Evolutionary conservation across 805 yeast species (phyloP).

Genomic region (Saccharomyces paradoxus): DNA sequence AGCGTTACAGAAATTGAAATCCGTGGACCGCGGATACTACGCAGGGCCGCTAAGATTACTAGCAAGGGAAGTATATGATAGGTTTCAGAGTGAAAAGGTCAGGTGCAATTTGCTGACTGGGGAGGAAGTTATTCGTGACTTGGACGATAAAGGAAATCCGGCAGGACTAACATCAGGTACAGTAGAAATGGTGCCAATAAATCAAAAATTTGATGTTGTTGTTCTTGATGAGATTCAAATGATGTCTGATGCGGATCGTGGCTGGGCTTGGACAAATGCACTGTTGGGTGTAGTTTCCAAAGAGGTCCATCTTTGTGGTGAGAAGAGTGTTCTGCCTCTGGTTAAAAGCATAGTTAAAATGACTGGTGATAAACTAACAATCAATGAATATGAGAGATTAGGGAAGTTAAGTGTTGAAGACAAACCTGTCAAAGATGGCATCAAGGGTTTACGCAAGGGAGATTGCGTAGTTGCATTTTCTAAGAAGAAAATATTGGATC

Average conservation of each 20-base stretch:
- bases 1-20: constrained; percentile 62
- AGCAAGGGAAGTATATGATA: constrained; percentile 86
- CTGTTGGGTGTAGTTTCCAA: constrained; percentile 77
- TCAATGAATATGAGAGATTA: constrained; percentile 64
- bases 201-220: constrained; percentile 67
- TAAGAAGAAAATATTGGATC: constrained; percentile 58
- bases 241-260: constrained; percentile 73
- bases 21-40: constrained; percentile 68
- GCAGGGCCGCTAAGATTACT: constrained; percentile 90
- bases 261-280: constrained; percentile 93
- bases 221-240: constrained; percentile 95
- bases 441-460: constrained; percentile 41
- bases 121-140: constrained; percentile 76
- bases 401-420: constrained; percentile 59
- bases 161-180: constrained; percentile 82
- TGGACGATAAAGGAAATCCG: constrained; percentile 61
- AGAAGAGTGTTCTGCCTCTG: constrained; percentile 69
- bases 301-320: constrained; percentile 91
- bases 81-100: constrained; percentile 57
- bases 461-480: constrained; percentile 89
- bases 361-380: constrained; percentile 76
- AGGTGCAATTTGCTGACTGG: constrained; percentile 87
- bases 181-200: constrained; percentile 81
- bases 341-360: constrained; percentile 47
- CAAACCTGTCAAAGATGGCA: constrained; percentile 23